A percentile compares a stretch with the other conserved stretches of the same genome.
These are phyloP conservation scores for Taiwanofungus camphoratus DNA, from an alignment of 1,284 basidiomycete species.

Conservation along the genomic window DNA sequence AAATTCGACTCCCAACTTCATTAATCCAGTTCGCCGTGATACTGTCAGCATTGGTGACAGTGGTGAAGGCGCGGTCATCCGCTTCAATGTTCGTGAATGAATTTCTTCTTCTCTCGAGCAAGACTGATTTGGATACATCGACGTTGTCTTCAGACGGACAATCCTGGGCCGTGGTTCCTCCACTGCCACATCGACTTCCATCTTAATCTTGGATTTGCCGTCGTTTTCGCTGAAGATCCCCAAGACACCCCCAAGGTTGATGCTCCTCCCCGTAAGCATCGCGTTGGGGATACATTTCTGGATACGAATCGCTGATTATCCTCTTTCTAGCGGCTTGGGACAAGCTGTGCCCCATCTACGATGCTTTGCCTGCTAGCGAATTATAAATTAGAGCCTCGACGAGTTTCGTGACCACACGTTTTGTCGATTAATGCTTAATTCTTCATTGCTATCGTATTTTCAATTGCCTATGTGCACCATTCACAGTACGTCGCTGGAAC, in stretches of 20 bases:
- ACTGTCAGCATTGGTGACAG: slow-evolving; percentile 22
- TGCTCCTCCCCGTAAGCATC: slow-evolving; percentile 13
- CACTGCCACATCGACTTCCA: slow-evolving; percentile 23
- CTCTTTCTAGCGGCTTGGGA: slow-evolving; percentile 15
- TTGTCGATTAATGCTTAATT: too few species aligned
- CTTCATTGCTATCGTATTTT: too few species aligned
- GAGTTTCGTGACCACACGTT: too few species aligned
- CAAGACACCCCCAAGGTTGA: slow-evolving; percentile 7
- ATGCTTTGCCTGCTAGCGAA: too few species aligned
- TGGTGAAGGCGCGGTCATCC: slow-evolving; percentile 24
- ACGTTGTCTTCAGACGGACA: slow-evolving; percentile 18
- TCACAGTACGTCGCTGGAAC: too few species aligned
- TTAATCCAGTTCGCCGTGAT: slow-evolving; percentile 31
- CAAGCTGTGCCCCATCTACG: slow-evolving; percentile 17
- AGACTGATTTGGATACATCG: too few species aligned
- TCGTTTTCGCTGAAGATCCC: slow-evolving; percentile 19
- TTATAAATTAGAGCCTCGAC: too few species aligned
- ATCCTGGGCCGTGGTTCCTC: slow-evolving; percentile 22
- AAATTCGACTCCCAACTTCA: slow-evolving; percentile 29
- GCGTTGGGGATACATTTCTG: neutral
- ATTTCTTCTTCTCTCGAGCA: too few species aligned
- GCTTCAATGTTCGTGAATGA: slow-evolving; percentile 25
- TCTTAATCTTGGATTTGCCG: slow-evolving; percentile 17
- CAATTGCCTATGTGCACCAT: too few species aligned
- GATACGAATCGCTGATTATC: neutral